phyloP scores from a whole-genome alignment of 345 rosid genomes.

The Limnanthes douglasii region DNA sequence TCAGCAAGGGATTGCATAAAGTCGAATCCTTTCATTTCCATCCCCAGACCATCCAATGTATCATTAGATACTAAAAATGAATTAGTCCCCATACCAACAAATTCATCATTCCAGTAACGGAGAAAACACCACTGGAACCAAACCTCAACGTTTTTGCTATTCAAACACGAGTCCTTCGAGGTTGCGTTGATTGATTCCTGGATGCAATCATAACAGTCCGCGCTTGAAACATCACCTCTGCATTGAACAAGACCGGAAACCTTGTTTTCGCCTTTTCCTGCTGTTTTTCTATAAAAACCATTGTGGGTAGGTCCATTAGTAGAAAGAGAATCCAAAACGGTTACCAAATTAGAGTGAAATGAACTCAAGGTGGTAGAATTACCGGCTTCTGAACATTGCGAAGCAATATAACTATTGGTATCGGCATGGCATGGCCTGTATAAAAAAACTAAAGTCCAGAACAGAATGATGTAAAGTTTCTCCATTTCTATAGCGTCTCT shows the following conservation, averaged over 20 bases:
- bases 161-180: constrained; percentile 8
- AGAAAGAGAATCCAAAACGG: no score
- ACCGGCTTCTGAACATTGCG: constrained; percentile 13
- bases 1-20: constrained; percentile 18
- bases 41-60: constrained; percentile 20
- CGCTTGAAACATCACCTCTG: constrained; percentile 18
- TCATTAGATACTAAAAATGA: constrained; percentile 14
- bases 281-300: constrained; percentile 14
- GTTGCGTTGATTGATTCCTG: constrained; percentile 8
- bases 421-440: constrained; percentile 12
- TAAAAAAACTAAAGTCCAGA: constrained; percentile 6
- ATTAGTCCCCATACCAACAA: constrained; percentile 18
- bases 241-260: constrained; percentile 25
- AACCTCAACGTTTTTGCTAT: constrained; percentile 11
- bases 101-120: constrained; percentile 14
- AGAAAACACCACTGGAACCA: constrained; percentile 24
- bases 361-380: constrained; percentile 9
- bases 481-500: no score
- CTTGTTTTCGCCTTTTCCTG: constrained; percentile 13
- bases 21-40: constrained; percentile 11
- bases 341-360: constrained; percentile 14
- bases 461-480: no score
- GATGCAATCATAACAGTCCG: constrained; percentile 18
- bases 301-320: no score
- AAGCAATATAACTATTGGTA: constrained; percentile 7